A percentile compares a stretch with the other conserved stretches of the same genome.
Conservation (phyloP, 495 filamentous ascomycete genomes). For the Cenococcum geophilum region DNA sequence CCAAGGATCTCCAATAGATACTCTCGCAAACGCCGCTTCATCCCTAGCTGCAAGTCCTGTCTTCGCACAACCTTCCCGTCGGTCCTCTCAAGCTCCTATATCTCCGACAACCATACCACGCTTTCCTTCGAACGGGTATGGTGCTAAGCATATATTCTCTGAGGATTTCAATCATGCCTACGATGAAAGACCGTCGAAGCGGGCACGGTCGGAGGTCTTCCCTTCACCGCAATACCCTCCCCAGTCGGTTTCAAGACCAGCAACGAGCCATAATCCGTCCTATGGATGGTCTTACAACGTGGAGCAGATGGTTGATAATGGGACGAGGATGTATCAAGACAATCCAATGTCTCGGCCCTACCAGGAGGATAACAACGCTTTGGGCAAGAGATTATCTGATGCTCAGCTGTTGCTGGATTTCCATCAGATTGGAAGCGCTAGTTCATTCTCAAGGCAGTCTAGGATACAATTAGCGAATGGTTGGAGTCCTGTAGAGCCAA, state of each 20-base stretch:
- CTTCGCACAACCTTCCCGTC: constrained; percentile 12
- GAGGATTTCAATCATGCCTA: constrained; percentile 24
- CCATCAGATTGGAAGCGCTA: constrained; percentile 10
- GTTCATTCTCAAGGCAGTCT: constrained; percentile 1
- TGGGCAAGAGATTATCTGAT: constrained; percentile 21
- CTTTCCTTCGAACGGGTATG: constrained; percentile 13
- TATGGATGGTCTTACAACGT: constrained; percentile 30
- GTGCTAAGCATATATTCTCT: constrained; percentile 17
- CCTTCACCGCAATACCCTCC: constrained; percentile 44
- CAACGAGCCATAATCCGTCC: constrained; percentile 40
- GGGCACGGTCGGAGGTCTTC: constrained; percentile 53
- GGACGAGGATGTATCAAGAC: constrained; percentile 22
- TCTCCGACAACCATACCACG: not conserved
- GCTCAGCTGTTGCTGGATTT: constrained; percentile 29
- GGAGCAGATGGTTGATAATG: constrained; percentile 31
- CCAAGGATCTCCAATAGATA: constrained; percentile 34
- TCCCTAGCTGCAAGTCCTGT: constrained; percentile 33
- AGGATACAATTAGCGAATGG: constrained; percentile 3
- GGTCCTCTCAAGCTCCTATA: constrained; percentile 1
- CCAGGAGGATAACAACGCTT: constrained; percentile 12
- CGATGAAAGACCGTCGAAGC: constrained; percentile 53
- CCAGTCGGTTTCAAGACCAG: constrained; percentile 39
- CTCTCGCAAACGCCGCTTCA: constrained; percentile 31
- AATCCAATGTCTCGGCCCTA: not conserved
- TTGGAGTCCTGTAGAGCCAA: constrained; percentile 9